Percentiles rank a stretch among this genome's conserved stretches.
These are phyloP conservation scores for Cercospora janseana DNA, from an alignment of 2,329 filamentous ascomycete species.

Conservation along the genomic window DNA sequence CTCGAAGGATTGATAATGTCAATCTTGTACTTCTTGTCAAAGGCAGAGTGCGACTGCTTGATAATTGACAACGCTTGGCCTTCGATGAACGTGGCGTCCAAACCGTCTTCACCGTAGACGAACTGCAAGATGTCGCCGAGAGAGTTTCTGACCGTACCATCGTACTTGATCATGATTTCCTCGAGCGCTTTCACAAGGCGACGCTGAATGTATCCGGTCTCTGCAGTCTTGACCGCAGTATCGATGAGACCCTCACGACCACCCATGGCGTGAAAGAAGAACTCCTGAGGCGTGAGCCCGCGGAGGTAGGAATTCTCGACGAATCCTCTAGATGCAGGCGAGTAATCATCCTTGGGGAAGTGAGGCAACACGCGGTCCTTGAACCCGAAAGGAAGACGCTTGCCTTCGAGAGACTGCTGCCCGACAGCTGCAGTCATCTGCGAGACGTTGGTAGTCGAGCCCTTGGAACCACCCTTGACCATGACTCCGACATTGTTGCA, in stretches of 20 bases:
- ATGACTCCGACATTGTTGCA: constrained; percentile 96
- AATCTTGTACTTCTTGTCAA: constrained; percentile 77
- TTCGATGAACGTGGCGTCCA: constrained; percentile 91
- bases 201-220: constrained; percentile 98
- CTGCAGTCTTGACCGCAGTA: constrained; percentile 98
- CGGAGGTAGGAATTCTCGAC: constrained; percentile 98
- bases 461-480: constrained; percentile 95
- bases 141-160: constrained; percentile 95
- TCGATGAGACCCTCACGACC: constrained; percentile 99
- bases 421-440: constrained; percentile 99
- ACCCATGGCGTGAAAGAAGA: constrained; percentile 99
- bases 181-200: constrained; percentile 97
- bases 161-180: constrained; percentile 96
- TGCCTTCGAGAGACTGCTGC: constrained; percentile 96
- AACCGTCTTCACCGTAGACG: constrained; percentile 93
- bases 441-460: constrained; percentile 98
- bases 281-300: constrained; percentile 90
- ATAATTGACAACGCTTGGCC: constrained; percentile 87
- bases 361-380: constrained; percentile 96
- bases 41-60: constrained; percentile 71
- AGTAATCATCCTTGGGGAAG: constrained; percentile 99
- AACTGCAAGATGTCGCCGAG: constrained; percentile 96
- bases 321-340: constrained; percentile 92
- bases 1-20: constrained; percentile 73
- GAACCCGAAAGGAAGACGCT: constrained; percentile 98